These are phyloP conservation scores for Lophiostoma macrostomum DNA, from an alignment of 495 filamentous ascomycete genomes.

Conservation along the genomic window DNA sequence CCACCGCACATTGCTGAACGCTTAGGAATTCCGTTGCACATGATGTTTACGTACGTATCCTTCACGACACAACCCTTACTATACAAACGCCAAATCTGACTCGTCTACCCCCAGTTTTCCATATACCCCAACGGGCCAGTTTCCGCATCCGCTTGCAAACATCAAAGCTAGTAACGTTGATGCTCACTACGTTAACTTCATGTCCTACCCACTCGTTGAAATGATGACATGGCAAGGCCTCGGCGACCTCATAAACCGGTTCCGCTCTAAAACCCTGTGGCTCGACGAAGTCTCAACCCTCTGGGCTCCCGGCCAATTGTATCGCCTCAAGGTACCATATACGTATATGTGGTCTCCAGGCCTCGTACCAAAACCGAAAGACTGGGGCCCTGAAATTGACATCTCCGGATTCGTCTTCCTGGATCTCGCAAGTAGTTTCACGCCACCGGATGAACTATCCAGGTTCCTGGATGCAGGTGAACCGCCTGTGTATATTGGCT, in stretches of 20 bases:
- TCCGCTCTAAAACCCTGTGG: conserved; percentile 36
- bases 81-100: neutral
- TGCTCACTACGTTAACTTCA: conserved; percentile 62
- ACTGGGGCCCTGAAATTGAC: conserved; percentile 44
- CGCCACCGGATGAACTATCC: conserved; percentile 37
- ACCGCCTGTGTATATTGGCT: conserved; percentile 43
- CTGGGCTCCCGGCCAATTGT: conserved; percentile 43
- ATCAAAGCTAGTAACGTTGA: conserved; percentile 44
- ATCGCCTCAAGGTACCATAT: conserved; percentile 41
- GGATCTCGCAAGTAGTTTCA: conserved; percentile 38
- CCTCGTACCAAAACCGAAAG: conserved; percentile 41
- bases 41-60: conserved; percentile 42
- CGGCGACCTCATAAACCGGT: conserved; percentile 41
- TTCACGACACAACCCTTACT: neutral
- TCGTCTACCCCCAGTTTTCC: conserved; percentile 35
- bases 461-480: conserved; percentile 40
- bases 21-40: conserved; percentile 42
- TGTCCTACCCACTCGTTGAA: conserved; percentile 63
- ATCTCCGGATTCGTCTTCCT: conserved; percentile 44
- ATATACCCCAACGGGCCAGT: conserved; percentile 39
- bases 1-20: conserved; percentile 43
- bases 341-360: conserved; percentile 43
- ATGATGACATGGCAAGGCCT: conserved; percentile 48
- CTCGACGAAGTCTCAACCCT: conserved; percentile 38
- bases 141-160: conserved; percentile 45